Evolutionary conservation across 345 rosid species (phyloP).

Genomic region (Arabis alpina): DNA sequence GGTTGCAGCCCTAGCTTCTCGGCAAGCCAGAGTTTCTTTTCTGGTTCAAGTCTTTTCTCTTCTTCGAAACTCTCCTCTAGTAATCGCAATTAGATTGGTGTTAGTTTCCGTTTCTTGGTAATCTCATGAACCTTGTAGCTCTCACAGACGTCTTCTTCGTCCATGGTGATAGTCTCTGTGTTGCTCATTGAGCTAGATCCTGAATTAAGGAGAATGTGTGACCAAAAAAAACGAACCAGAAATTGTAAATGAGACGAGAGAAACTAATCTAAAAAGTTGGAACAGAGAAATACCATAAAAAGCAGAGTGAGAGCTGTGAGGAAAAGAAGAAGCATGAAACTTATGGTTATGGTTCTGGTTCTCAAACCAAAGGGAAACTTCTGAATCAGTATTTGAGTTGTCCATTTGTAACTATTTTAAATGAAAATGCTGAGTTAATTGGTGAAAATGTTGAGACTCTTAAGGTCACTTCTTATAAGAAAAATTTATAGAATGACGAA

Average conservation of each 20-base stretch:
- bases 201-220: slow-evolving; percentile 17
- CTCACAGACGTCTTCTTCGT: slow-evolving; percentile 30
- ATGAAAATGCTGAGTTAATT: slow-evolving; percentile 29
- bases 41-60: slow-evolving; percentile 79
- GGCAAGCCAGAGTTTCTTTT: slow-evolving; percentile 70
- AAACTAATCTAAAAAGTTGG: not conserved
- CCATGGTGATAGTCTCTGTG: slow-evolving; percentile 24
- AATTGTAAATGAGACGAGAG: not conserved
- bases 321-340: slow-evolving; percentile 26
- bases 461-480: slow-evolving; percentile 24
- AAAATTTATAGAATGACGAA: slow-evolving; percentile 15
- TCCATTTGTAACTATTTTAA: slow-evolving; percentile 26
- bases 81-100: slow-evolving; percentile 57
- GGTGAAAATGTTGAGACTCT: slow-evolving; percentile 18
- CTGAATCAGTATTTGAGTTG: slow-evolving; percentile 33
- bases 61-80: slow-evolving; percentile 72
- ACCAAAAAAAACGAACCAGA: not conserved
- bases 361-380: slow-evolving; percentile 33
- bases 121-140: slow-evolving; percentile 26
- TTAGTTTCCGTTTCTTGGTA: slow-evolving; percentile 69
- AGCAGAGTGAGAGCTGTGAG: slow-evolving; percentile 29
- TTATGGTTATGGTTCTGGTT: slow-evolving; percentile 26
- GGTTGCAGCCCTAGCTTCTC: slow-evolving; percentile 76
- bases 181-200: slow-evolving; percentile 38
- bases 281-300: slow-evolving; percentile 20